A percentile compares a stretch with the other conserved stretches of the same genome.
phyloP scores from a whole-genome alignment of 257 asterid genomes.

The Primulina eburnea region DNA sequence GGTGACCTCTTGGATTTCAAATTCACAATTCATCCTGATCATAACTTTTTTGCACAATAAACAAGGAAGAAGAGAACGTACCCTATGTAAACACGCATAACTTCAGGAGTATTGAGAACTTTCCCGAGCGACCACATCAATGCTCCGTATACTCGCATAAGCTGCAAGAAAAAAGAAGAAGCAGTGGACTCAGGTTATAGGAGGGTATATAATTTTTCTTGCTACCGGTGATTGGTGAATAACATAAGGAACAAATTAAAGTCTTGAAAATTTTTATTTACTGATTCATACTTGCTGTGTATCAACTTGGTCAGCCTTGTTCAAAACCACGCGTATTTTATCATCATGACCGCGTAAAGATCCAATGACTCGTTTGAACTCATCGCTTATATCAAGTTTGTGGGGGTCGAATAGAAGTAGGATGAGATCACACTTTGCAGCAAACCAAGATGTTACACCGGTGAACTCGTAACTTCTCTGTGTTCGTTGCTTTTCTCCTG shows the following conservation, averaged over 20 bases:
- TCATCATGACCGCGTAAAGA: slow-evolving; percentile 83
- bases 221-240: not conserved
- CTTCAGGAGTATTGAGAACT: slow-evolving; percentile 81
- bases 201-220: not conserved
- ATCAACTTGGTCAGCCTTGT: slow-evolving; percentile 66
- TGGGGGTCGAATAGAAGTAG: slow-evolving; percentile 54
- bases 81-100: slow-evolving; percentile 76
- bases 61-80: slow-evolving; percentile 26
- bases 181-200: not conserved
- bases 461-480: slow-evolving; percentile 57
- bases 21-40: not conserved
- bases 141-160: slow-evolving; percentile 85
- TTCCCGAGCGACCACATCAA: slow-evolving; percentile 90
- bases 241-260: not conserved
- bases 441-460: slow-evolving; percentile 60
- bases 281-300: slow-evolving; percentile 43
- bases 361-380: slow-evolving; percentile 69
- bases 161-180: slow-evolving; percentile 38
- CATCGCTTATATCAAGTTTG: slow-evolving; percentile 72
- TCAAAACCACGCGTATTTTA: slow-evolving; percentile 69
- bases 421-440: slow-evolving; percentile 52
- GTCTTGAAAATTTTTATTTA: not conserved
- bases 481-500: slow-evolving; percentile 56
- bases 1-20: no score
- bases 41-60: no score